A percentile compares a stretch with the other conserved stretches of the same genome.
These are phyloP conservation scores for Catenaria anguillulae DNA, from an alignment of 371 early-diverging fungal genomes.

Conservation along the genomic window DNA sequence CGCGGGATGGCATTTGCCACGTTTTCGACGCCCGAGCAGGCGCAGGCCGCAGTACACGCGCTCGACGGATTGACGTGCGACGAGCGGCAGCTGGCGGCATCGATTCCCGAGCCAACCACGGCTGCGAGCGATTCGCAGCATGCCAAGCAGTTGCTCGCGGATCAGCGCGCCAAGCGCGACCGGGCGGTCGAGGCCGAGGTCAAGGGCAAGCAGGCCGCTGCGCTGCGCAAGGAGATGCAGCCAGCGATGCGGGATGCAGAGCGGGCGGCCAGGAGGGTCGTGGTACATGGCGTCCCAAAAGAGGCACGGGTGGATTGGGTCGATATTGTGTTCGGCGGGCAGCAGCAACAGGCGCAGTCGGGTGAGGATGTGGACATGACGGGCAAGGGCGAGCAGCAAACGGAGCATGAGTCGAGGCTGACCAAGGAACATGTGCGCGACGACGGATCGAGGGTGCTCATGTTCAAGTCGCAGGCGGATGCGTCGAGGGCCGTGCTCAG, in stretches of 20 bases:
- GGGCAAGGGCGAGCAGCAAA: background rate
- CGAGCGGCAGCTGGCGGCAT: slow-evolving; percentile 85
- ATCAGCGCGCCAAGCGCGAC: background rate
- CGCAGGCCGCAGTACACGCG: slow-evolving; percentile 16
- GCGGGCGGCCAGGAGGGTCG: background rate
- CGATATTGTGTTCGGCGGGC: background rate
- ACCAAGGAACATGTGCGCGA: background rate
- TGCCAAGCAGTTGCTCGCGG: background rate
- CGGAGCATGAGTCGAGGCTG: background rate
- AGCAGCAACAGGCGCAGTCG: background rate
- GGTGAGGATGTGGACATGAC: background rate
- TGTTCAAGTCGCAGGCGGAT: background rate
- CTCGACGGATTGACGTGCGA: slow-evolving; percentile 82
- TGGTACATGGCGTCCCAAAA: background rate
- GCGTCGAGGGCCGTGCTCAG: background rate
- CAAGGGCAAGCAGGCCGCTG: too few species aligned
- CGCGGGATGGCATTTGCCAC: background rate
- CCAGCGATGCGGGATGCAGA: background rate
- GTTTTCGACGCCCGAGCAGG: background rate
- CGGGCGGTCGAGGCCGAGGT: too few species aligned
- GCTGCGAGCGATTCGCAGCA: background rate
- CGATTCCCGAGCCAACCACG: slow-evolving; percentile 12
- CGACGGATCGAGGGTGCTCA: background rate
- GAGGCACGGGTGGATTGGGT: background rate
- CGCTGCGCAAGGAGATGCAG: background rate